Conservation (phyloP, 164 flowering plant genomes). For the Echeveria elegans region DNA sequence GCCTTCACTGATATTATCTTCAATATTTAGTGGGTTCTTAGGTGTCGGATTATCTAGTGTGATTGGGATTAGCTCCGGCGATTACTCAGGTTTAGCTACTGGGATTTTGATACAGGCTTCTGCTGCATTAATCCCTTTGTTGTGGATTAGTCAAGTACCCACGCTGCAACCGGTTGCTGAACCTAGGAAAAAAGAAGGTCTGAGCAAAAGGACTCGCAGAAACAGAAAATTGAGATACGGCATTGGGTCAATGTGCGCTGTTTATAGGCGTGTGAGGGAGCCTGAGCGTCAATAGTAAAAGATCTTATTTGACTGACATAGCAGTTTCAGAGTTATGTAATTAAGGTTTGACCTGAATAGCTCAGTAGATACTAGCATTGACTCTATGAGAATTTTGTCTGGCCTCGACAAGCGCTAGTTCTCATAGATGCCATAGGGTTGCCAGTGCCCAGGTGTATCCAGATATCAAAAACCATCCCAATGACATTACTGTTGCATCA, state of each 20-base stretch:
- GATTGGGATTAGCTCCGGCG: conserved; percentile 47
- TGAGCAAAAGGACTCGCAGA: conserved; percentile 31
- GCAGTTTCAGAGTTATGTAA: not conserved
- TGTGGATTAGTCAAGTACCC: conserved; percentile 52
- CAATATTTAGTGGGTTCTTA: conserved; percentile 58
- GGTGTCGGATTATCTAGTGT: conserved; percentile 68
- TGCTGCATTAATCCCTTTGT: conserved; percentile 61
- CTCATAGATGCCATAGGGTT: too few relatives aligned
- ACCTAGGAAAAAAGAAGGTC: conserved; percentile 25
- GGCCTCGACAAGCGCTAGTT: not conserved
- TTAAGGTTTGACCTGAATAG: not conserved
- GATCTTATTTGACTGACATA: not conserved
- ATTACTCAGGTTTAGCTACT: conserved; percentile 52
- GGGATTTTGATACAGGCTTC: conserved; percentile 63
- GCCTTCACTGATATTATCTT: conserved; percentile 59
- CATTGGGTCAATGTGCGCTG: not conserved
- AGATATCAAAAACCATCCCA: too few relatives aligned
- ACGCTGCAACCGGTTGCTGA: conserved; percentile 19
- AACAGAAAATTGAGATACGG: conserved; percentile 36
- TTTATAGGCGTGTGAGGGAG: not conserved
- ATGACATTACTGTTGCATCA: not conserved
- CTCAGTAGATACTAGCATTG: not conserved
- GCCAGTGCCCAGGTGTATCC: too few relatives aligned
- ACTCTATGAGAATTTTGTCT: not conserved
- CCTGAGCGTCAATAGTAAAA: not conserved